Evolutionary conservation across 352 stramenopile genomes (phyloP).

Genomic region (Phytopythium chamaehyphon): DNA sequence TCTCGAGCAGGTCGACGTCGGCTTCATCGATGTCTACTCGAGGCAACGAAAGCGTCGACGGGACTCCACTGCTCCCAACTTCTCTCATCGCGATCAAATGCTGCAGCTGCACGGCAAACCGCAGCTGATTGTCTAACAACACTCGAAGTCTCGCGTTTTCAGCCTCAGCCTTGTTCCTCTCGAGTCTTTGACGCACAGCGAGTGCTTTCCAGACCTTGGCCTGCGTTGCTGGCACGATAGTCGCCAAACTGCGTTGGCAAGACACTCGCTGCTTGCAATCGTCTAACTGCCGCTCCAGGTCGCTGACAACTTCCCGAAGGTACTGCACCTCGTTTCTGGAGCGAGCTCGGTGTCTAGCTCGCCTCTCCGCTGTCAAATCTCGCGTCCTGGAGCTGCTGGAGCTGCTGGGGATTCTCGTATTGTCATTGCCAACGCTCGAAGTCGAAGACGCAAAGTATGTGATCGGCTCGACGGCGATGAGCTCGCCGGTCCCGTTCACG

Average conservation of each 20-base stretch:
- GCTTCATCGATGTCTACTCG: neutral
- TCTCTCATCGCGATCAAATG: too few species aligned
- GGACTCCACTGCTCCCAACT: too few species aligned
- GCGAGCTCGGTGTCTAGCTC: too few species aligned
- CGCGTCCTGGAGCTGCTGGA: too few species aligned
- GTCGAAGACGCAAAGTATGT: too few species aligned
- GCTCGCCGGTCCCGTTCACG: neutral
- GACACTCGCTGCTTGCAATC: neutral
- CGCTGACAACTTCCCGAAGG: too few species aligned
- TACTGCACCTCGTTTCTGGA: too few species aligned
- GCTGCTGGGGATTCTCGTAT: too few species aligned
- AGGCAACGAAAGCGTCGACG: neutral
- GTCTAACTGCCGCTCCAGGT: neutral
- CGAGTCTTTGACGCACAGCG: neutral
- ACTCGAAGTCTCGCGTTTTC: neutral
- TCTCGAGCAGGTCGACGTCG: conserved; percentile 16
- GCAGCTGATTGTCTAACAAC: neutral
- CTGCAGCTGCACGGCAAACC: neutral
- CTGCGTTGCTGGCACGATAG: neutral
- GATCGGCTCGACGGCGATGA: too few species aligned
- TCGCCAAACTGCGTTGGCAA: neutral
- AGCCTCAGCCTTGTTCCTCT: neutral
- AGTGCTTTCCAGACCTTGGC: neutral
- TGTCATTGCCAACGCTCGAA: too few species aligned
- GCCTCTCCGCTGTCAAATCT: too few species aligned